Percentiles rank a stretch among this genome's conserved stretches.
Conservation (phyloP, 371 early-diverging fungal genomes). For the Rhizopus microsporus region DNA sequence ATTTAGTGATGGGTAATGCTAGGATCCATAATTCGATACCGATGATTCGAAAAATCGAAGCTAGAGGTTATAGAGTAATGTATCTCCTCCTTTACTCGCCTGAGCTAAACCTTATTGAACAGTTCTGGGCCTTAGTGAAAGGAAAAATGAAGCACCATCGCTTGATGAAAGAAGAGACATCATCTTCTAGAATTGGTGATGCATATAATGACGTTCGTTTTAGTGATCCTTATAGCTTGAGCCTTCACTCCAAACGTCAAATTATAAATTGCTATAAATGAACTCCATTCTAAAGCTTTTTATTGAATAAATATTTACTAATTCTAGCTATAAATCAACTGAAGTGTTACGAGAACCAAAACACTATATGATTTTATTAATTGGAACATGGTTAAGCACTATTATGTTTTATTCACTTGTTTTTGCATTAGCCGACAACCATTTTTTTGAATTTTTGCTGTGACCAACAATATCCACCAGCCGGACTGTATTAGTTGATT, state of each 20-base stretch:
- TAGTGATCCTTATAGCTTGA: slow-evolving; percentile 14
- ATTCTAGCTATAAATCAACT: slow-evolving; percentile 14
- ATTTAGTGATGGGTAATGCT: slow-evolving; percentile 19
- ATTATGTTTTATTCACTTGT: too few species aligned
- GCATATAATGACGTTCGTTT: slow-evolving; percentile 11
- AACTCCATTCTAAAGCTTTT: slow-evolving; percentile 7
- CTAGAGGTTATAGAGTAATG: slow-evolving; percentile 18
- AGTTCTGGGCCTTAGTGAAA: slow-evolving; percentile 10
- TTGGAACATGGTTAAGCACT: background rate
- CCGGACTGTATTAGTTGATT: too few species aligned
- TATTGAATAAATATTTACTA: slow-evolving; percentile 12
- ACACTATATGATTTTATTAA: slow-evolving; percentile 5
- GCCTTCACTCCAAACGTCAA: slow-evolving; percentile 12
- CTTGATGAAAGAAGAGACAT: slow-evolving; percentile 8
- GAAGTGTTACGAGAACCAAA: slow-evolving; percentile 10
- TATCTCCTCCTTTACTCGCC: slow-evolving; percentile 1
- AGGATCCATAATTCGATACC: slow-evolving; percentile 15
- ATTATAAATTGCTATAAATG: slow-evolving; percentile 15
- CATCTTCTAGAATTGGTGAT: slow-evolving; percentile 11
- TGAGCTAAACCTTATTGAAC: slow-evolving; percentile 16
- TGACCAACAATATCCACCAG: too few species aligned
- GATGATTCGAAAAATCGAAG: slow-evolving; percentile 16
- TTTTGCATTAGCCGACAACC: too few species aligned
- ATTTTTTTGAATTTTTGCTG: too few species aligned
- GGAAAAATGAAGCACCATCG: slow-evolving; percentile 10